A percentile compares a stretch with the other conserved stretches of the same genome.
Evolutionary conservation across 2,329 filamentous ascomycete species (phyloP).

Genomic region (Aspergillus texensis): DNA sequence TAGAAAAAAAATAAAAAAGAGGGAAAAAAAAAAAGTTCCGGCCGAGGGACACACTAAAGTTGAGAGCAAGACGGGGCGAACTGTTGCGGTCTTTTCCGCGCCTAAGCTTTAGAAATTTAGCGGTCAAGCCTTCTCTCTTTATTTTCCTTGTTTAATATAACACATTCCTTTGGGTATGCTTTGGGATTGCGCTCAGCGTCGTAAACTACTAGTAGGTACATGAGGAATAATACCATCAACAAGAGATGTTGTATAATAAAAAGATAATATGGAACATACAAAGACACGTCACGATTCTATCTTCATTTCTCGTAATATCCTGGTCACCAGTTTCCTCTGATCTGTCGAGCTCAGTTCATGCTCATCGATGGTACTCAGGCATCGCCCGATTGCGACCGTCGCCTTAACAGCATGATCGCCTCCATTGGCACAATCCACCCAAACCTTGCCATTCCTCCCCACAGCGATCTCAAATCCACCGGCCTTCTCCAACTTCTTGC

Average conservation of each 20-base stretch:
- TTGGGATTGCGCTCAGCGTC: neutral
- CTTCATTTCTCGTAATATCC: slow-evolving; percentile 46
- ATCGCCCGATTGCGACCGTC: slow-evolving; percentile 76
- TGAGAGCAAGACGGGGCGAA: neutral
- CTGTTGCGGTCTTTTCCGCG: neutral
- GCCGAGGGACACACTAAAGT: neutral
- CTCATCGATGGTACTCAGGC: slow-evolving; percentile 77
- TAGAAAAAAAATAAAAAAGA: neutral
- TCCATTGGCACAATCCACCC: slow-evolving; percentile 75
- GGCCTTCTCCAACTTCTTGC: slow-evolving; percentile 64
- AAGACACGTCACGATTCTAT: slow-evolving; percentile 28
- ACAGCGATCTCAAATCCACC: slow-evolving; percentile 88
- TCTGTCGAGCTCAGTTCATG: slow-evolving; percentile 47
- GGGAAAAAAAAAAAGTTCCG: neutral
- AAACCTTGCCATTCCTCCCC: slow-evolving; percentile 87
- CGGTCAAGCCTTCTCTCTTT: neutral
- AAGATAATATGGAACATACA: neutral
- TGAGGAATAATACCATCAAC: neutral
- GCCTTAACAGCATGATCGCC: slow-evolving; percentile 60
- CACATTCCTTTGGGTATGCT: neutral
- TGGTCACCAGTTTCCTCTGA: slow-evolving; percentile 51
- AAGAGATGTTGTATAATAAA: neutral
- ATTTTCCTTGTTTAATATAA: neutral
- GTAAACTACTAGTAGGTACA: neutral
- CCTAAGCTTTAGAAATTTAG: neutral